Evolutionary conservation across 257 asterid genomes (phyloP), one percentile per base, ranked within the genome.

Genomic region (Fraxinus cuspidata): DNA sequence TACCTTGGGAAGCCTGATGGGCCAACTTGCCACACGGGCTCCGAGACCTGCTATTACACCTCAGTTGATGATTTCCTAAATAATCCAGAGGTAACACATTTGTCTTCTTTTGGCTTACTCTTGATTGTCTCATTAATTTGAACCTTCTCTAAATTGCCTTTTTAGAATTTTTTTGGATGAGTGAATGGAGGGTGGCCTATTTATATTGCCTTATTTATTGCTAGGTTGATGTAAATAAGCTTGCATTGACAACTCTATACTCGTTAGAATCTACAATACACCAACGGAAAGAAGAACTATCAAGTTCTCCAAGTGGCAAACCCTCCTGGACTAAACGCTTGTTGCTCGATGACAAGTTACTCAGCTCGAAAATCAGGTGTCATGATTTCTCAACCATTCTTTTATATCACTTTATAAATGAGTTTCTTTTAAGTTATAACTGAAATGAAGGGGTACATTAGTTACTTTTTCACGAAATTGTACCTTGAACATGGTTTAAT

Each of bases 1-100:
- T 95, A 94, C 86, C 85, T 91, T 1, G 97, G 98, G 84, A 92
- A 87, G 84, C 97, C 98, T 32, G 97, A 90, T 82, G 97, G 98
- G 31, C 98, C 98, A 32, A 89, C 95, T 77, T 94, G 98, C 83
- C 98, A 91, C 82, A 92, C 95, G 9, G 97, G 97, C 51, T 72
- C 97, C 0, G 97, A 91, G 86, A 94, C 97, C 32, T 94, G 97
- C 87, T 94, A 92, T 81, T 94, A 81, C 78, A 89, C 92, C 6
- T 89, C 96, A 2, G 88, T 91, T 16, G 73, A 80, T 74, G 90
- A 84, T 7, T 38, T 74, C 73, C 25, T 90, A 49, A 86, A 80
- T 60, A 72, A 88, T 56, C 28, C 84, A 19, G 74, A 80, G 94
- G 97, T 90, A 76, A 60, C 5, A 4, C 31, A n/a, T 72, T 44